Evolutionary conservation across 805 yeast genomes (phyloP).

Genomic region (Saturnispora diversa): DNA sequence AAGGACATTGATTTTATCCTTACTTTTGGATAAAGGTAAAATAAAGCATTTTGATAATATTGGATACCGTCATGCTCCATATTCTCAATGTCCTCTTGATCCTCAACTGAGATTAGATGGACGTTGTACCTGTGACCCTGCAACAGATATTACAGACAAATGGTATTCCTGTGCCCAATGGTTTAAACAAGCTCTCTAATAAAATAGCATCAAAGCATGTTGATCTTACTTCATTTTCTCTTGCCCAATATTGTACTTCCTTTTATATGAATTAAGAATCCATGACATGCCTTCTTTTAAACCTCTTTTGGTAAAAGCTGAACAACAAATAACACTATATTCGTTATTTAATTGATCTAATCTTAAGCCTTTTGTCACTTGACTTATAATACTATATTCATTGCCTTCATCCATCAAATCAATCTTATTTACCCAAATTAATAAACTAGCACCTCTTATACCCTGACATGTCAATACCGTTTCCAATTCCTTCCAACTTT

Average conservation of each 20-base stretch:
- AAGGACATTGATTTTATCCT: slow-evolving; percentile 58
- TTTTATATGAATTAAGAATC: slow-evolving; percentile 34
- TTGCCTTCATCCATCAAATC: slow-evolving; percentile 41
- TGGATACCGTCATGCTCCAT: slow-evolving; percentile 77
- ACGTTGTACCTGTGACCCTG: slow-evolving; percentile 65
- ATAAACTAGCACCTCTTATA: slow-evolving; percentile 58
- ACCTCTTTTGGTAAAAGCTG: slow-evolving; percentile 41
- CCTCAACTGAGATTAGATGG: slow-evolving; percentile 41
- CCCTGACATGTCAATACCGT: slow-evolving; percentile 59
- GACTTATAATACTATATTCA: background rate
- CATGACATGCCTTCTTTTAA: slow-evolving; percentile 36
- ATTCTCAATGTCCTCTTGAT: slow-evolving; percentile 69
- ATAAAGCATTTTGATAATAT: slow-evolving; percentile 70
- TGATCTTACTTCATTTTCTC: background rate
- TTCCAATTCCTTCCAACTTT: slow-evolving; percentile 57
- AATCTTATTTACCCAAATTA: slow-evolving; percentile 65
- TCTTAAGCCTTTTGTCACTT: background rate
- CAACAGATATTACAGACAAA: slow-evolving; percentile 59
- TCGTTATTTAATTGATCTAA: slow-evolving; percentile 30
- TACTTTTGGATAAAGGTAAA: slow-evolving; percentile 58
- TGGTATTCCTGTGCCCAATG: slow-evolving; percentile 31
- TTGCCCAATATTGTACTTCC: slow-evolving; percentile 28
- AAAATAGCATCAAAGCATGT: background rate
- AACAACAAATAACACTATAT: slow-evolving; percentile 35
- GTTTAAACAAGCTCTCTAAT: slow-evolving; percentile 6